Evolutionary conservation across 768 basidiomycete genomes (phyloP).

Genomic region (Russula brevipes): DNA sequence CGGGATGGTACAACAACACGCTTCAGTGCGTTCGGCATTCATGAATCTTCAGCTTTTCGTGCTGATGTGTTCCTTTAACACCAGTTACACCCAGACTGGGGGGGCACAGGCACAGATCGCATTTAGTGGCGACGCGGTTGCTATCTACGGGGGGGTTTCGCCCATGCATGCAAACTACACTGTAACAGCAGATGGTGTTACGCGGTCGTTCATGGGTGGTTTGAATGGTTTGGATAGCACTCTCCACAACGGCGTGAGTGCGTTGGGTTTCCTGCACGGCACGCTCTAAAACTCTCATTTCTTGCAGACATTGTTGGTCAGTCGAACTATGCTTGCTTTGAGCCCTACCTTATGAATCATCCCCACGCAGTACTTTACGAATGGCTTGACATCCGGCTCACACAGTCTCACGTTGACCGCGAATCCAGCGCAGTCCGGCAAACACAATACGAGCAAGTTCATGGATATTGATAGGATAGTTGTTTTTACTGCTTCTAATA

Average conservation of each 20-base stretch:
- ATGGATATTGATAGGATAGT: conserved; percentile 17
- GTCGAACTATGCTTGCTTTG: conserved; percentile 9
- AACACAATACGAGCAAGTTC: conserved; percentile 6
- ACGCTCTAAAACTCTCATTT: background rate
- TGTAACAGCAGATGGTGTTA: conserved; percentile 42
- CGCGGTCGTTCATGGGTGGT: conserved; percentile 35
- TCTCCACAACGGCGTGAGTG: conserved; percentile 34
- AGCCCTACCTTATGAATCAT: background rate
- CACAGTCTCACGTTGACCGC: conserved; percentile 40
- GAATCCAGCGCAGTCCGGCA: conserved; percentile 22
- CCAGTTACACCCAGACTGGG: conserved; percentile 39
- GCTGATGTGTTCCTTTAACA: background rate
- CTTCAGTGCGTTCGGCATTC: conserved; percentile 38
- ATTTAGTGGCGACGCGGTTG: conserved; percentile 50
- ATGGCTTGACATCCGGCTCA: conserved; percentile 35
- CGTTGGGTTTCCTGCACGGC: background rate
- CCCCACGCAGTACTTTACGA: conserved; percentile 37
- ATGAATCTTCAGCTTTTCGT: background rate
- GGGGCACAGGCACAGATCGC: conserved; percentile 41
- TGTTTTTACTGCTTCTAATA: conserved; percentile 4
- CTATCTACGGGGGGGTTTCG: conserved; percentile 48
- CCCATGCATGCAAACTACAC: conserved; percentile 47
- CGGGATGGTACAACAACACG: conserved; percentile 36
- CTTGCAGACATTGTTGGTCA: conserved; percentile 29
- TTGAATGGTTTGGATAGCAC: conserved; percentile 33